Evolutionary conservation across 2,329 filamentous ascomycete species (phyloP).

Genomic region (Xylariomycetidae sp.): DNA sequence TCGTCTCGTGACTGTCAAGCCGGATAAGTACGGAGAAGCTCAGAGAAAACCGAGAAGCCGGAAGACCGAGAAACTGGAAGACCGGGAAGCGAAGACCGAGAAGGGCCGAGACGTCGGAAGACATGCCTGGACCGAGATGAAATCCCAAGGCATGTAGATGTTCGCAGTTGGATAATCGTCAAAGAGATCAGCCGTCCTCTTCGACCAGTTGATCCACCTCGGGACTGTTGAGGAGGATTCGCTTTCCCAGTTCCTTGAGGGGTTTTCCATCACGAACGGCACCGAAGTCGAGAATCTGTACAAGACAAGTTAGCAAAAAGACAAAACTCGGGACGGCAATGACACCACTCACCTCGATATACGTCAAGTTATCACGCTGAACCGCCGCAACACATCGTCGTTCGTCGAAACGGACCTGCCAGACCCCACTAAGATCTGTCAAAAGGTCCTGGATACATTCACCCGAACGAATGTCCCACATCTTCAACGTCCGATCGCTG

Average conservation of each 20-base stretch:
- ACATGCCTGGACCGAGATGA: too few relatives aligned
- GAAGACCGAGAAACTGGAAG: too few relatives aligned
- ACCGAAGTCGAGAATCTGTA: constrained; percentile 92
- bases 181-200: constrained; percentile 20
- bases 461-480: constrained; percentile 94
- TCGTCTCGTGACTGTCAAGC: too few relatives aligned
- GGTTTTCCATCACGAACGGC: constrained; percentile 83
- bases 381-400: constrained; percentile 93
- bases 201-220: constrained; percentile 39
- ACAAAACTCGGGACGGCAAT: too few relatives aligned
- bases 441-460: constrained; percentile 89
- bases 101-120: too few relatives aligned
- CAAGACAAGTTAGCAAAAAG: constrained; percentile 25
- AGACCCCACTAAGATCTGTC: constrained; percentile 91
- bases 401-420: constrained; percentile 98
- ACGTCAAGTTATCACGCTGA: constrained; percentile 85
- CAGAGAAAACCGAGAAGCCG: too few relatives aligned
- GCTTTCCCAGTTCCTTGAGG: constrained; percentile 67
- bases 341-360: constrained; percentile 72
- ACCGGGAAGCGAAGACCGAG: too few relatives aligned
- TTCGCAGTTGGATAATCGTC: too few relatives aligned
- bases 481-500: constrained; percentile 91
- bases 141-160: too few relatives aligned
- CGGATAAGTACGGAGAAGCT: too few relatives aligned
- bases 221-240: constrained; percentile 60